These are phyloP conservation scores for Dactylonectria macrodidyma DNA, from an alignment of 2,329 filamentous ascomycete species.

Conservation along the genomic window DNA sequence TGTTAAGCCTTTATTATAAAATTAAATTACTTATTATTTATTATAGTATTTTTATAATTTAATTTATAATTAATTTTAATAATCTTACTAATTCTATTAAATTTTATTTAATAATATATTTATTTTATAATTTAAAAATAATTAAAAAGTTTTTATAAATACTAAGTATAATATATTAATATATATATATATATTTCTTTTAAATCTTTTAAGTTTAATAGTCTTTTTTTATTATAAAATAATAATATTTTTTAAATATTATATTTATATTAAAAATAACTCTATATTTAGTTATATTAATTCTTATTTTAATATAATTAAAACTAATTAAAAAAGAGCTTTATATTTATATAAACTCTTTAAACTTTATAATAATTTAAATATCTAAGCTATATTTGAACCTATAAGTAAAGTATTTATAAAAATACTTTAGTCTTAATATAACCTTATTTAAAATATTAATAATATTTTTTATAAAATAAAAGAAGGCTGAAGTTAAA, in stretches of 20 bases:
- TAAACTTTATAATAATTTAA: not conserved
- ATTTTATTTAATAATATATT: not conserved
- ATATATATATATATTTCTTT: not conserved
- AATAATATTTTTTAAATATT: not conserved
- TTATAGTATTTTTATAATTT: not conserved
- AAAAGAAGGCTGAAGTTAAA: too few species aligned
- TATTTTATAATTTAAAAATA: not conserved
- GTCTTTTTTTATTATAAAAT: not conserved
- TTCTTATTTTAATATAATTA: not conserved
- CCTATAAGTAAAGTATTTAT: not conserved
- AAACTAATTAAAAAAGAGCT: not conserved
- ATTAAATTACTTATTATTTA: not conserved
- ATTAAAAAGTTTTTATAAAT: not conserved
- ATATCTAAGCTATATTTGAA: not conserved
- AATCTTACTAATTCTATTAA: not conserved
- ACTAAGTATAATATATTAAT: not conserved
- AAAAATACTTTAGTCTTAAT: not conserved
- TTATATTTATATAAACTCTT: not conserved
- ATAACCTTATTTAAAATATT: not conserved
- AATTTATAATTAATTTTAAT: not conserved
- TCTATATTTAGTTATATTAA: not conserved
- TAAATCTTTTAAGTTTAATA: not conserved
- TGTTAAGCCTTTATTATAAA: not conserved
- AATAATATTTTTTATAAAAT: not conserved
- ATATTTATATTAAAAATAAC: not conserved